Evolutionary conservation across 495 filamentous ascomycete species (phyloP).

Genomic region (Podospora didyma): DNA sequence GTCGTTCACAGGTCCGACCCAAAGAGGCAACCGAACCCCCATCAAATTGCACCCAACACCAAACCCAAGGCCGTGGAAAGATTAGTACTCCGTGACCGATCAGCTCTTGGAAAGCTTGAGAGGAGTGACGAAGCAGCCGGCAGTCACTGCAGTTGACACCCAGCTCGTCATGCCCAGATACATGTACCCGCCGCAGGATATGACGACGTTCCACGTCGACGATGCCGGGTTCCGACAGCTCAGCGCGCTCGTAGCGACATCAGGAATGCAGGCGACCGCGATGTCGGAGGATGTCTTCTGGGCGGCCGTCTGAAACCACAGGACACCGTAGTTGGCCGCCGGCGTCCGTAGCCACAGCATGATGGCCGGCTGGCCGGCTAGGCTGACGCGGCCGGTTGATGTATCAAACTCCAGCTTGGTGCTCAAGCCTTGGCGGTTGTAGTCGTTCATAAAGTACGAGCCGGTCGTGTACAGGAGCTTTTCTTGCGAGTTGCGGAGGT

Average conservation of each 20-base stretch:
- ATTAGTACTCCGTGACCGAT: too few relatives aligned
- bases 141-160: too few relatives aligned
- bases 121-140: too few relatives aligned
- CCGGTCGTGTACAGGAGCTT: not conserved
- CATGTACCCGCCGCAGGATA: not conserved
- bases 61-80: too few relatives aligned
- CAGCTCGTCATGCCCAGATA: not conserved
- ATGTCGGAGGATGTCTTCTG: not conserved
- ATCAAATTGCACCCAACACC: too few relatives aligned
- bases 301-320: not conserved
- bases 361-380: not conserved
- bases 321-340: not conserved
- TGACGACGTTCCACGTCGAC: not conserved
- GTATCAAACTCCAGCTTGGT: not conserved
- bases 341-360: not conserved
- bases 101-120: too few relatives aligned
- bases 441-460: not conserved
- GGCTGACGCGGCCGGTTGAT: not conserved
- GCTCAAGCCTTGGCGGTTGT: not conserved
- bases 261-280: not conserved
- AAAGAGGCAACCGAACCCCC: too few relatives aligned
- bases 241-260: not conserved
- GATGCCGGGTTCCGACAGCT: not conserved
- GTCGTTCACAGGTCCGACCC: too few relatives aligned
- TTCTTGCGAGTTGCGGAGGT: not conserved